Conservation (phyloP, 257 asterid species). For the Nicotiana benthamiana region DNA sequence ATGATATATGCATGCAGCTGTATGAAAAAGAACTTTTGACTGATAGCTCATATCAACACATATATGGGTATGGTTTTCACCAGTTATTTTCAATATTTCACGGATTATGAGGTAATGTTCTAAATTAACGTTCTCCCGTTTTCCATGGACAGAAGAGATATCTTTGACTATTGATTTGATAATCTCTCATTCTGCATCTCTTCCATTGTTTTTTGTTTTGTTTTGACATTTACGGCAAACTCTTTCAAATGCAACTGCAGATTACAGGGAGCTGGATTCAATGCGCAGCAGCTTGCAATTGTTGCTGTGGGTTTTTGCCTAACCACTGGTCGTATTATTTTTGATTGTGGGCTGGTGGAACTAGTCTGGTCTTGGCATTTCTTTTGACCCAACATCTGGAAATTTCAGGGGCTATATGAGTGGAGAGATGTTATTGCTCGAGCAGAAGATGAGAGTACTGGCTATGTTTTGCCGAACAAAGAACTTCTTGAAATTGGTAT, state of each 20-base stretch:
- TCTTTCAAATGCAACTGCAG: constrained; percentile 34
- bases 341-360: background rate
- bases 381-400: constrained; percentile 9
- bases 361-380: background rate
- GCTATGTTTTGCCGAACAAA: constrained; percentile 83
- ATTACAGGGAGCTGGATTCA: constrained; percentile 68
- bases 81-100: constrained; percentile 9
- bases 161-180: background rate
- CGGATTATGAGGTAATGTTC: background rate
- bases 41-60: constrained; percentile 68
- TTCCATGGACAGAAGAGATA: background rate
- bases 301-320: constrained; percentile 59
- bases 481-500: constrained; percentile 85
- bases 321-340: background rate
- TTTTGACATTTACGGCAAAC: constrained; percentile 12
- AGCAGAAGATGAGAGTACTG: constrained; percentile 99
- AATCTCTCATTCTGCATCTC: background rate
- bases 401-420: constrained; percentile 66
- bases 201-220: background rate
- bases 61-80: constrained; percentile 61
- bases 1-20: constrained; percentile 73
- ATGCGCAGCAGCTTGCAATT: constrained; percentile 87
- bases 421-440: constrained; percentile 98
- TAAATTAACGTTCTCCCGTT: too few species aligned
- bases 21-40: constrained; percentile 93